Percentiles rank a stretch among this genome's conserved stretches.
Conservation (phyloP, 805 yeast species). For the Candida loeiensis region DNA sequence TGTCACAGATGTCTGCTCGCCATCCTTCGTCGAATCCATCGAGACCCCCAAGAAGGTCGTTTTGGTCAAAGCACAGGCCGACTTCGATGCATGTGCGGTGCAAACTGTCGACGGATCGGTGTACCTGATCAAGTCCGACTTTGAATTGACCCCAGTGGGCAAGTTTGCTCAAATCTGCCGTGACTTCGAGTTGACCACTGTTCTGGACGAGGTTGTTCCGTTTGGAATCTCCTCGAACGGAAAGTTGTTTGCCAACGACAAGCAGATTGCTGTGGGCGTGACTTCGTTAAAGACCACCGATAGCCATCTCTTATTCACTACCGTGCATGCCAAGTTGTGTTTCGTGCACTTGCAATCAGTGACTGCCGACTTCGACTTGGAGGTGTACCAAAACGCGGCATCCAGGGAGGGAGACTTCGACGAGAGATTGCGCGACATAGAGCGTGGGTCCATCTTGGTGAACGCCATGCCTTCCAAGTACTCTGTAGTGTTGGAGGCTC, state of each 20-base stretch:
- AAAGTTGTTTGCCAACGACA: constrained; percentile 61
- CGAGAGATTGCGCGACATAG: constrained; percentile 85
- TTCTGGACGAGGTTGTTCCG: constrained; percentile 32
- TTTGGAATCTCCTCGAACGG: constrained; percentile 80
- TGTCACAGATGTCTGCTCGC: constrained; percentile 39
- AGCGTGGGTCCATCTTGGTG: constrained; percentile 85
- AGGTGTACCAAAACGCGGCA: constrained; percentile 27
- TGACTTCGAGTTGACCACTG: constrained; percentile 43
- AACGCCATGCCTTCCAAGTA: constrained; percentile 78
- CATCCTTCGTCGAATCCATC: constrained; percentile 38
- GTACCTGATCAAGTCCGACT: constrained; percentile 26
- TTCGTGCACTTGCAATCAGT: constrained; percentile 65
- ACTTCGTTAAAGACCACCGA: constrained; percentile 78
- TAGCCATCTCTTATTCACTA: constrained; percentile 72
- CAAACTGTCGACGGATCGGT: constrained; percentile 66
- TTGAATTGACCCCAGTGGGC: constrained; percentile 32
- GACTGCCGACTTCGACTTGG: constrained; percentile 28
- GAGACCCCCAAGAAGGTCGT: constrained; percentile 52
- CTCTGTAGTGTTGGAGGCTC: constrained; percentile 85
- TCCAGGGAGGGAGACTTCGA: constrained; percentile 38
- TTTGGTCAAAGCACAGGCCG: constrained; percentile 51
- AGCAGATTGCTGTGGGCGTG: constrained; percentile 64
- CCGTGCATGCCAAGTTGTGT: constrained; percentile 80
- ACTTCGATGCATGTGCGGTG: constrained; percentile 49
- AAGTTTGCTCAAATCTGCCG: constrained; percentile 70